Conservation (phyloP, 2,329 filamentous ascomycete genomes). For the Microcera coccophila region DNA sequence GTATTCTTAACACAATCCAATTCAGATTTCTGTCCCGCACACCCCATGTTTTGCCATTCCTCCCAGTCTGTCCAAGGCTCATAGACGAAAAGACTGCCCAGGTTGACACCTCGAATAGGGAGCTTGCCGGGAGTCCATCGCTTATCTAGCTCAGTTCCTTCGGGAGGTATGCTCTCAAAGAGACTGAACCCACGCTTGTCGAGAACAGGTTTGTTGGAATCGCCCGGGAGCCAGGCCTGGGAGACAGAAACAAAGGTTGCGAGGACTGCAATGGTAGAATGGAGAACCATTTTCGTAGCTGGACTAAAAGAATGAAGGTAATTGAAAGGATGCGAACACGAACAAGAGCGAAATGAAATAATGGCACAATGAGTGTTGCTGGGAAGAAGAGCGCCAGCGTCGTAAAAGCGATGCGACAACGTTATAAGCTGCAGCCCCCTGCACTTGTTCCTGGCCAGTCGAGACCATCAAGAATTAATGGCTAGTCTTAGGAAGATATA, state of each 20-base stretch:
- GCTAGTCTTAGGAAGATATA: too few species aligned
- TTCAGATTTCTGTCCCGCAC: conserved; percentile 43
- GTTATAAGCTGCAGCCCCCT: too few species aligned
- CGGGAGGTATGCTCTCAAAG: conserved; percentile 3
- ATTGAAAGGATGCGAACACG: not conserved
- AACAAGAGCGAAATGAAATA: not conserved
- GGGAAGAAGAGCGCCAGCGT: too few species aligned
- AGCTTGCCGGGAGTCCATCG: conserved; percentile 12
- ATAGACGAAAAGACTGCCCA: conserved; percentile 49
- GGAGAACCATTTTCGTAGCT: conserved; percentile 8
- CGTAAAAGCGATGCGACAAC: too few species aligned
- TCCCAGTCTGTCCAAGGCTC: conserved; percentile 51
- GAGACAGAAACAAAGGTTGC: conserved; percentile 13
- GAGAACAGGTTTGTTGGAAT: not conserved
- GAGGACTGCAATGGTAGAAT: conserved; percentile 8
- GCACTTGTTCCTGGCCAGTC: too few species aligned
- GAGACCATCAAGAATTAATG: too few species aligned
- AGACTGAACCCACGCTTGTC: conserved; percentile 6
- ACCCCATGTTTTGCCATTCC: conserved; percentile 48
- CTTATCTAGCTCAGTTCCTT: conserved; percentile 1
- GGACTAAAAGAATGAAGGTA: not conserved
- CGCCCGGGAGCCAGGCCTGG: conserved; percentile 19
- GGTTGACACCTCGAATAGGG: conserved; percentile 54
- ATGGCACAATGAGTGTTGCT: not conserved
- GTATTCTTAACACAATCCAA: conserved; percentile 51